These are phyloP conservation scores for Aspergillus asperescens DNA, from an alignment of 495 filamentous ascomycete genomes.

Conservation along the genomic window DNA sequence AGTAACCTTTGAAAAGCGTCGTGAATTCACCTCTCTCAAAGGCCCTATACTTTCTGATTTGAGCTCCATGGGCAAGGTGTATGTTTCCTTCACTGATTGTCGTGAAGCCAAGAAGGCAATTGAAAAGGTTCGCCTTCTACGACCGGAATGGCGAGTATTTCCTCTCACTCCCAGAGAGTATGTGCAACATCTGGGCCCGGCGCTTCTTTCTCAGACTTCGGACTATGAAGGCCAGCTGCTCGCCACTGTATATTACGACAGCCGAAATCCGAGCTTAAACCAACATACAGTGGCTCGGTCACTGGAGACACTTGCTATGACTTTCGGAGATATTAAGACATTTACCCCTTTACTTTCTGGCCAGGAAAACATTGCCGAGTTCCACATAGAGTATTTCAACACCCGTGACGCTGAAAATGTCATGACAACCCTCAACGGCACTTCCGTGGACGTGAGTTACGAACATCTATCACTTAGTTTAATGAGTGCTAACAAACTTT, in stretches of 20 bases:
- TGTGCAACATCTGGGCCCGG: constrained; percentile 22
- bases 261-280: constrained; percentile 19
- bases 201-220: constrained; percentile 28
- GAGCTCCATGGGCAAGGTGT: constrained; percentile 40
- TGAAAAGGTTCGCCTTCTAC: constrained; percentile 37
- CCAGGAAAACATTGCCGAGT: constrained; percentile 30
- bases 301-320: constrained; percentile 44
- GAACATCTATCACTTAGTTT: neutral
- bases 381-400: constrained; percentile 53
- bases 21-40: constrained; percentile 30
- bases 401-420: constrained; percentile 33
- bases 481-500: neutral
- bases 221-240: constrained; percentile 34
- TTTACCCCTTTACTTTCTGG: constrained; percentile 35
- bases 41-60: constrained; percentile 28
- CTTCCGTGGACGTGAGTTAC: constrained; percentile 44
- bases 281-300: constrained; percentile 19
- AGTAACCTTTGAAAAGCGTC: constrained; percentile 23
- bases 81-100: constrained; percentile 53
- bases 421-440: constrained; percentile 38
- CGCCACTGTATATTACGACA: constrained; percentile 26
- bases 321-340: constrained; percentile 51
- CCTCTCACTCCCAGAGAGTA: constrained; percentile 44
- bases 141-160: constrained; percentile 45
- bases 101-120: constrained; percentile 49